These are phyloP conservation scores for Xylariaceae sp. DNA, from an alignment of 2,329 filamentous ascomycete species.

Conservation along the genomic window DNA sequence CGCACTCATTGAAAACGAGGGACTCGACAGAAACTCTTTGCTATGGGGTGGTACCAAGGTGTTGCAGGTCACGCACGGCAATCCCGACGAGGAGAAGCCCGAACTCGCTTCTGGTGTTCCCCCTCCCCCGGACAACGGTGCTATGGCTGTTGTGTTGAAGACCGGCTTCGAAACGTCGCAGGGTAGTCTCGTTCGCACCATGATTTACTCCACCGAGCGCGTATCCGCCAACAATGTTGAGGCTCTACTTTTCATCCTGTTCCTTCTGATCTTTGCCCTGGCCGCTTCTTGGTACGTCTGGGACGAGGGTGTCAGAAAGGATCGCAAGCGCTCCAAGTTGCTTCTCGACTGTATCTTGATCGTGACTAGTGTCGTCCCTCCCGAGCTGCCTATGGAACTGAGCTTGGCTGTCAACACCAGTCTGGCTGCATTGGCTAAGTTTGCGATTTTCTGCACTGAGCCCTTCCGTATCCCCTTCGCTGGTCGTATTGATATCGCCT, in stretches of 20 bases:
- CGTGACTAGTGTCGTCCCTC: constrained; percentile 95
- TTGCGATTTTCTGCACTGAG: constrained; percentile 97
- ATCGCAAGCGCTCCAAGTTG: constrained; percentile 95
- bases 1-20: constrained; percentile 76
- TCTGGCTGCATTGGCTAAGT: constrained; percentile 87
- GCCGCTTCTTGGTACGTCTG: constrained; percentile 99
- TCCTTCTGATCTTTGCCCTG: constrained; percentile 91
- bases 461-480: constrained; percentile 97
- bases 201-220: constrained; percentile 99
- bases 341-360: constrained; percentile 96
- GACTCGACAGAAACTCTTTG: constrained; percentile 93
- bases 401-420: constrained; percentile 97
- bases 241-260: constrained; percentile 94
- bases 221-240: constrained; percentile 98
- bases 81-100: constrained; percentile 65
- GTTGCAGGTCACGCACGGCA: constrained; percentile 87
- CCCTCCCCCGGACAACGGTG: constrained; percentile 85
- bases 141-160: constrained; percentile 90
- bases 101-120: constrained; percentile 72
- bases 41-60: constrained; percentile 97
- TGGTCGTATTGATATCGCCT: constrained; percentile 90
- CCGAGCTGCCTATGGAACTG: constrained; percentile 96
- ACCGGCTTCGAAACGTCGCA: constrained; percentile 98
- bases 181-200: constrained; percentile 92
- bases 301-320: constrained; percentile 89